Percentiles rank a stretch among this genome's conserved stretches.
Evolutionary conservation across 257 asterid genomes (phyloP).

Genomic region (Nicotiana benthamiana): DNA sequence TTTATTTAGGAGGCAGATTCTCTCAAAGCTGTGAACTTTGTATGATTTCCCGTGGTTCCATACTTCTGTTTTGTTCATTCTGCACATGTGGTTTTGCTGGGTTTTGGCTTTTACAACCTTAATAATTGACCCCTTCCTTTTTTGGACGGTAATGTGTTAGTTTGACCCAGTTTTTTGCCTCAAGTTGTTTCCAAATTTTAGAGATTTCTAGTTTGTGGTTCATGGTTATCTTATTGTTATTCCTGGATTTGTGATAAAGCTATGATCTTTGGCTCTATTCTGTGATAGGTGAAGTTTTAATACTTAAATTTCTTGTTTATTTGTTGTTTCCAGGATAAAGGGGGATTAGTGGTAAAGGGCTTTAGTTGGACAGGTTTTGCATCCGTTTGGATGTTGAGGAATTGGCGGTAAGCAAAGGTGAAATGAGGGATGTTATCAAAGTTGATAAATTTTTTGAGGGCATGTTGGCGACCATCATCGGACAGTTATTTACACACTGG

Average conservation of each 20-base stretch:
- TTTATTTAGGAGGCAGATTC: background rate
- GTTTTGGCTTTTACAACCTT: slow-evolving; percentile 9
- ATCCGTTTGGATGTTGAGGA: slow-evolving; percentile 50
- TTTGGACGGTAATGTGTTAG: slow-evolving; percentile 12
- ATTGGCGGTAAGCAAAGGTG: slow-evolving; percentile 33
- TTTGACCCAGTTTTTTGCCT: slow-evolving; percentile 16
- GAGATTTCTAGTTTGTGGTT: slow-evolving; percentile 1
- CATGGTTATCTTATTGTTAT: background rate
- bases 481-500: slow-evolving; percentile 19
- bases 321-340: slow-evolving; percentile 7
- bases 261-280: slow-evolving; percentile 5
- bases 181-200: background rate
- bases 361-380: slow-evolving; percentile 12
- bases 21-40: slow-evolving; percentile 6
- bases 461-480: slow-evolving; percentile 39
- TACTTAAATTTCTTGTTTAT: background rate
- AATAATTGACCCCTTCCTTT: background rate
- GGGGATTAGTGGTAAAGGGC: background rate
- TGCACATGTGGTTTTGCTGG: slow-evolving; percentile 4
- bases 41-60: background rate
- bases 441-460: slow-evolving; percentile 39
- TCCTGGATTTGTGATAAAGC: slow-evolving; percentile 8
- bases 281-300: background rate
- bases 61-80: background rate
- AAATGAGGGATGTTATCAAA: slow-evolving; percentile 59